phyloP scores from a whole-genome alignment of 345 rosid genomes.

The Xanthoceras sorbifolium region DNA sequence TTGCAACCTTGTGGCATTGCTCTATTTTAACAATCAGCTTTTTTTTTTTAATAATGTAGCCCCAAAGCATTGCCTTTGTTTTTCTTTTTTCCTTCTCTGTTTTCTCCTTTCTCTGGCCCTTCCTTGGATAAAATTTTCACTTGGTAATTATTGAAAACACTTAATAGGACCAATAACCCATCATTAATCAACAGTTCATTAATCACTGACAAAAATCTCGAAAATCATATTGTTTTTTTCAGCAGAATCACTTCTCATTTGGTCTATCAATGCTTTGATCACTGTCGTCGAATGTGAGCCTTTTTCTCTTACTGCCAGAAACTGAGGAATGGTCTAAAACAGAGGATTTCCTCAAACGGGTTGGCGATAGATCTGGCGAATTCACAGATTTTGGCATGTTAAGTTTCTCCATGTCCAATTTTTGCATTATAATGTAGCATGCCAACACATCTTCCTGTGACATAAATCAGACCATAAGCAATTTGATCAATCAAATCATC shows the following conservation, averaged over 20 bases:
- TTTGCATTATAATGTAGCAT: constrained; percentile 51
- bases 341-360: constrained; percentile 14
- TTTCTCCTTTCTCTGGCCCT: constrained; percentile 20
- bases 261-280: constrained; percentile 21
- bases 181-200: background rate
- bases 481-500: background rate
- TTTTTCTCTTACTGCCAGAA: constrained; percentile 38
- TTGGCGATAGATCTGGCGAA: constrained; percentile 26
- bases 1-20: constrained; percentile 15
- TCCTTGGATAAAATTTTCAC: constrained; percentile 3
- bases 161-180: constrained; percentile 9
- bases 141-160: constrained; percentile 4
- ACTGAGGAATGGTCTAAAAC: constrained; percentile 27
- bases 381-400: constrained; percentile 2
- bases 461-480: background rate
- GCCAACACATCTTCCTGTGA: constrained; percentile 53
- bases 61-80: constrained; percentile 23
- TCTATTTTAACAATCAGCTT: constrained; percentile 24
- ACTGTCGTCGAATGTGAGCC: constrained; percentile 29
- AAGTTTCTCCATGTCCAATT: constrained; percentile 29
- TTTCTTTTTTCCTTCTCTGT: constrained; percentile 25
- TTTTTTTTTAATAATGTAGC: constrained; percentile 21
- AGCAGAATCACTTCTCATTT: constrained; percentile 21
- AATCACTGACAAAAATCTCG: background rate
- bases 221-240: background rate